phyloP scores from a whole-genome alignment of 139 green algal genomes.

The Pleodorina starrii region DNA sequence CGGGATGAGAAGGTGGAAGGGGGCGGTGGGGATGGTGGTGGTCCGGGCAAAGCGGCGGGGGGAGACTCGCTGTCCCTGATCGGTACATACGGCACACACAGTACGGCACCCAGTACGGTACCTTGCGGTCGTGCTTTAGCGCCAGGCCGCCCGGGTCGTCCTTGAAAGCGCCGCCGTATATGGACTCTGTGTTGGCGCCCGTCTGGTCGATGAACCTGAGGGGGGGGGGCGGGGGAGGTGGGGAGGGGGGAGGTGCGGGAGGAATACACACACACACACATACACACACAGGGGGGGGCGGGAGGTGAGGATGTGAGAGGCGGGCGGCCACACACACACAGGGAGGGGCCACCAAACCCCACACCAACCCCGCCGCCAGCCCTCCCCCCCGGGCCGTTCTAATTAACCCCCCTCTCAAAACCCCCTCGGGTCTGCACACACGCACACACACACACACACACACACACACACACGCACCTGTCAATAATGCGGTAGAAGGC shows the following conservation, averaged over 20 bases:
- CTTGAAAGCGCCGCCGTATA: conserved; percentile 79
- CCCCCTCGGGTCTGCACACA: not conserved
- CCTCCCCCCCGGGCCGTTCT: no score
- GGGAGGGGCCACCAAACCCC: no score
- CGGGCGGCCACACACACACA: not conserved
- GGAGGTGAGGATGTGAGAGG: no score
- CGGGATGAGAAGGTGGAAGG: no score
- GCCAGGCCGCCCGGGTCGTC: conserved; percentile 77
- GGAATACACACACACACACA: not conserved
- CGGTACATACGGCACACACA: no score
- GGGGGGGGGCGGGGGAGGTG: not conserved
- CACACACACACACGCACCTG: not conserved
- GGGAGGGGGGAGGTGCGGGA: not conserved
- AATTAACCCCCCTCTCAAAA: not conserved
- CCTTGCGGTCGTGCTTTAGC: conserved; percentile 80
- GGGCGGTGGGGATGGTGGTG: no score
- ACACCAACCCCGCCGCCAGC: no score
- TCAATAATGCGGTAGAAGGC: conserved; percentile 65
- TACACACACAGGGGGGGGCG: not conserved
- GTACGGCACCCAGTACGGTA: no score
- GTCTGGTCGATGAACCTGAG: conserved; percentile 60
- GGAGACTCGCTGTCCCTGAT: no score
- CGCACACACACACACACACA: not conserved
- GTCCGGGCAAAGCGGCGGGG: no score
- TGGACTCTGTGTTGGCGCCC: conserved; percentile 74